These are phyloP conservation scores for Sapria himalayana DNA, from an alignment of 345 rosid species.

Conservation along the genomic window DNA sequence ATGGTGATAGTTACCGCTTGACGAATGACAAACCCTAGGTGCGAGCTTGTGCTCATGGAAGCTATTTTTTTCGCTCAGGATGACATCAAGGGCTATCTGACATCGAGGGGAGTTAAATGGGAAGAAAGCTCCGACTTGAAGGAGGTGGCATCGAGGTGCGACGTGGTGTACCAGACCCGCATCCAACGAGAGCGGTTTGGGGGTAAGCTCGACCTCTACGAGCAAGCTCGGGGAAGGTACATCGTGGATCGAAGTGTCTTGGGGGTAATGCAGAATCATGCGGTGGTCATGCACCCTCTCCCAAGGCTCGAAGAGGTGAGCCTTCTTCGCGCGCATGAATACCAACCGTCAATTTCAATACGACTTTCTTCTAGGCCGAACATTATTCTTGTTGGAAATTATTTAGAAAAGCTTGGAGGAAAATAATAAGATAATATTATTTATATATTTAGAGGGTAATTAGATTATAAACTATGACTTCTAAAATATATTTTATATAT, in stretches of 20 bases:
- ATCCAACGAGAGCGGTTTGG: constrained; percentile 85
- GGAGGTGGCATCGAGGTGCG: constrained; percentile 79
- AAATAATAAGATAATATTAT: too few relatives aligned
- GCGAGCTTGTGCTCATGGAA: background rate
- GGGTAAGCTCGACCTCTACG: constrained; percentile 64
- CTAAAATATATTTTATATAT: too few relatives aligned
- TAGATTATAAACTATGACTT: too few relatives aligned
- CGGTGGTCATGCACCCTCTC: constrained; percentile 88
- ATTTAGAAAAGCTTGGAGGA: too few relatives aligned
- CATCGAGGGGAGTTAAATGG: constrained; percentile 55
- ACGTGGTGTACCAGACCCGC: constrained; percentile 78
- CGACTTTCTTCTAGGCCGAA: too few relatives aligned
- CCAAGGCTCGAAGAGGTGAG: constrained; percentile 87
- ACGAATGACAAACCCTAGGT: background rate
- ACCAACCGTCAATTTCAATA: too few relatives aligned
- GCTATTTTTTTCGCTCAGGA: constrained; percentile 22
- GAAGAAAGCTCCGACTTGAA: constrained; percentile 64
- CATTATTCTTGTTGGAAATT: too few relatives aligned
- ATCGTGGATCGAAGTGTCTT: constrained; percentile 43
- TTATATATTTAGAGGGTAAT: too few relatives aligned
- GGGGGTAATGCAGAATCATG: constrained; percentile 58
- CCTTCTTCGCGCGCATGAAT: too few relatives aligned
- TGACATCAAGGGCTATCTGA: constrained; percentile 76
- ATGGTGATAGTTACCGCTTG: background rate
- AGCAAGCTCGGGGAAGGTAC: constrained; percentile 86